Evolutionary conservation across 2,329 filamentous ascomycete species (phyloP).

Genomic region (Aureobasidium sp.): DNA sequence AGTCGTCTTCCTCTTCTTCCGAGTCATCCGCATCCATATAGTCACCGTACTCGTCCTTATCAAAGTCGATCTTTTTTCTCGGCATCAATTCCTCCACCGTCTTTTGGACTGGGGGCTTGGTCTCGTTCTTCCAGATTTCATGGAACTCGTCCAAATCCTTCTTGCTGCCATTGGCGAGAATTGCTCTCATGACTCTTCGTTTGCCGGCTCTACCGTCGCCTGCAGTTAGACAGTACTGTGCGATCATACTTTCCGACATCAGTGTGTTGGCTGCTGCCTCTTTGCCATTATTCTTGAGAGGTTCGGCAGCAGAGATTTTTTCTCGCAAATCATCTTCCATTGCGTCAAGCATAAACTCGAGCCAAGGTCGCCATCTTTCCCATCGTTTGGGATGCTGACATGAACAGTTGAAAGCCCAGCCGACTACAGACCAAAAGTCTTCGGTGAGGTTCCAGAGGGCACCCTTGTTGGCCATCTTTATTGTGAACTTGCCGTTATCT

Average conservation of each 20-base stretch:
- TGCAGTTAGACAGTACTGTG: constrained; percentile 48
- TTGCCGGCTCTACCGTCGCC: constrained; percentile 34
- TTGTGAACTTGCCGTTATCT: constrained; percentile 33
- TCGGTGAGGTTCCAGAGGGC: constrained; percentile 69
- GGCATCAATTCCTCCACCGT: constrained; percentile 43
- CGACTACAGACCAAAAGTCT: constrained; percentile 83
- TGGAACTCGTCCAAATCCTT: constrained; percentile 49
- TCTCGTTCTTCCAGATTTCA: constrained; percentile 64
- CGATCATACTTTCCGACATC: constrained; percentile 52
- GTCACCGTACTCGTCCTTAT: constrained; percentile 54
- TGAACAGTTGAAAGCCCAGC: constrained; percentile 92
- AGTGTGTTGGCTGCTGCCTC: constrained; percentile 20
- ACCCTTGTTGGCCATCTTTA: constrained; percentile 43
- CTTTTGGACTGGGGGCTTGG: constrained; percentile 37
- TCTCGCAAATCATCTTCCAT: constrained; percentile 65
- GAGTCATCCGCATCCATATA: constrained; percentile 51
- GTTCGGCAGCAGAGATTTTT: constrained; percentile 34
- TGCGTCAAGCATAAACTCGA: constrained; percentile 71
- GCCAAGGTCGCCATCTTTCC: constrained; percentile 73
- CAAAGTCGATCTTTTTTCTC: constrained; percentile 45
- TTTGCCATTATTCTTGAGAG: constrained; percentile 18
- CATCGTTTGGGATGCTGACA: constrained; percentile 65
- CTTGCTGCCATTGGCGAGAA: constrained; percentile 59
- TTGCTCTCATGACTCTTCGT: constrained; percentile 55
- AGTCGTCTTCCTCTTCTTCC: constrained; percentile 29